Evolutionary conservation across 2,329 filamentous ascomycete species (phyloP).

Genomic region (Botrytis paeoniae): DNA sequence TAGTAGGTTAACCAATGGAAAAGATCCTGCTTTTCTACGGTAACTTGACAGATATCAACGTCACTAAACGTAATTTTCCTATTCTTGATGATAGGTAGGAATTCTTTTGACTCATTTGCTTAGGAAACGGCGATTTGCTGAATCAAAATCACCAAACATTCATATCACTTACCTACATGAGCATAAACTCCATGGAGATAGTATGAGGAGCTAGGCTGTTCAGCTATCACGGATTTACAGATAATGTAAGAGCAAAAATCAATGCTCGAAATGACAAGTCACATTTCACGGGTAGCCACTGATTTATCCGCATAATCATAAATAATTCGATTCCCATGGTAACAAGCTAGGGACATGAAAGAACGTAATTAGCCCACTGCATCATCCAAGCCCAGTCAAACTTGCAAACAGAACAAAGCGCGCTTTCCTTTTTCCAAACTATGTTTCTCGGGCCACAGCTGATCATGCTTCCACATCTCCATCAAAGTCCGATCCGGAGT

Average conservation of each 20-base stretch:
- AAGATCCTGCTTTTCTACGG: background rate
- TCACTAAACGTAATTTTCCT: background rate
- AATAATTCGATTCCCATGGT: background rate
- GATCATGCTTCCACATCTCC: background rate
- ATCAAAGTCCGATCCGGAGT: conserved; percentile 1
- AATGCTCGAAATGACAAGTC: background rate
- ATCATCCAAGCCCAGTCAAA: background rate
- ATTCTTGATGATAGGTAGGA: background rate
- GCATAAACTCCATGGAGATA: background rate
- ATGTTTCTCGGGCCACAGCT: background rate
- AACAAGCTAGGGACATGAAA: background rate
- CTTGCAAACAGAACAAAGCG: background rate
- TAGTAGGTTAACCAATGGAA: background rate
- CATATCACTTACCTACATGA: background rate
- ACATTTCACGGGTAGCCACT: conserved; percentile 2
- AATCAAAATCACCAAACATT: background rate
- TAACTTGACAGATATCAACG: background rate
- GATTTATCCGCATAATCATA: background rate
- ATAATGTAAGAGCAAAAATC: background rate
- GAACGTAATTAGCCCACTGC: background rate
- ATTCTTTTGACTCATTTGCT: background rate
- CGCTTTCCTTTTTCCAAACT: background rate
- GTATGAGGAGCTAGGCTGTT: conserved; percentile 4
- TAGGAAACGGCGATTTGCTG: background rate
- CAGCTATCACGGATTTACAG: background rate